Evolutionary conservation across 176 grass and related monocot species (phyloP).

Genomic region (Zoysia japonica): DNA sequence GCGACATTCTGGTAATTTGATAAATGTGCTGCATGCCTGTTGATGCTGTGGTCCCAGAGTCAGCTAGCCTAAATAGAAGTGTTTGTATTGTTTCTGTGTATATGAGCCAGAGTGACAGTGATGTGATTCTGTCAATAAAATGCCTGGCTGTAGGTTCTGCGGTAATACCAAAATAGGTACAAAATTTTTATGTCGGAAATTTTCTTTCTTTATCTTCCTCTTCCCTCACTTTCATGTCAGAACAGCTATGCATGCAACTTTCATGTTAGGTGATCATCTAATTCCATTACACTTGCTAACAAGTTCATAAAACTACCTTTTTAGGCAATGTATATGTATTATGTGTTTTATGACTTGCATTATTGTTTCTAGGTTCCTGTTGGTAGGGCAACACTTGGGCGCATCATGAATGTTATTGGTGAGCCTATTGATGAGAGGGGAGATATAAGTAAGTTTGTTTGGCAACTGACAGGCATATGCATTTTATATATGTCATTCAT

Average conservation of each 20-base stretch:
- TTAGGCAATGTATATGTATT: neutral
- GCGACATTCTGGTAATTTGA: neutral
- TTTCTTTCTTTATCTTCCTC: neutral
- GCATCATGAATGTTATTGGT: slow-evolving; percentile 92
- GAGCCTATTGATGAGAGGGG: slow-evolving; percentile 95
- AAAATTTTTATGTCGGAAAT: neutral
- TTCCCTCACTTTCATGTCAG: neutral
- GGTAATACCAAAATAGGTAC: neutral
- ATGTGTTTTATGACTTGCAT: slow-evolving; percentile 2
- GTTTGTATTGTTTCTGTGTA: neutral
- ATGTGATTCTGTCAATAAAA: neutral
- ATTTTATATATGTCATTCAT: neutral
- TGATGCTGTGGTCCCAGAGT: neutral
- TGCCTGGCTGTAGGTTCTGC: neutral
- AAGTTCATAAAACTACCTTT: neutral
- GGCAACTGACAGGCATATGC: neutral
- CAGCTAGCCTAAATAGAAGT: neutral
- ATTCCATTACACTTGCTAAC: neutral
- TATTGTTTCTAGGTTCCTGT: slow-evolving; percentile 69
- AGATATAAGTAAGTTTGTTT: slow-evolving; percentile 72
- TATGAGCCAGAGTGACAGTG: neutral
- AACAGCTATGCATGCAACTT: neutral
- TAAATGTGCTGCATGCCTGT: neutral
- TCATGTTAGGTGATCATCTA: neutral
- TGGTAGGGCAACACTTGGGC: slow-evolving; percentile 85